These are phyloP conservation scores for Coemansia sp. DNA, from an alignment of 192 early-diverging fungal genomes.

Conservation along the genomic window DNA sequence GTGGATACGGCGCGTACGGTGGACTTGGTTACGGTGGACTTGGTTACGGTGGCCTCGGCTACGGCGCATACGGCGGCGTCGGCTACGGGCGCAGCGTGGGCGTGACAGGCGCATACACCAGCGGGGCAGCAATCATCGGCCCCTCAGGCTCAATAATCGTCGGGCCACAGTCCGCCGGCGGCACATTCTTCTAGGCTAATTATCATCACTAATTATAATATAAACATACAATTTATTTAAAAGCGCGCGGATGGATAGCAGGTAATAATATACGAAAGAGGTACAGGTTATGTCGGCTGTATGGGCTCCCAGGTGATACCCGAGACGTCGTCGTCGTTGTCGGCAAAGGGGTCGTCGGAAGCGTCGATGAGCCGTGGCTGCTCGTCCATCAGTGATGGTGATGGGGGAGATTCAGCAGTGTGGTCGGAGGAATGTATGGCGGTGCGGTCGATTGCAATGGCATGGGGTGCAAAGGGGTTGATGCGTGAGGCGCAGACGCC, in stretches of 20 bases:
- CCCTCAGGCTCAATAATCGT: conserved; percentile 50
- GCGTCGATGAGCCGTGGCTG: conserved; percentile 5
- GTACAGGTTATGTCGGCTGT: conserved; percentile 11
- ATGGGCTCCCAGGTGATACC: conserved; percentile 47
- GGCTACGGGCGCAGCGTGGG: conserved; percentile 25
- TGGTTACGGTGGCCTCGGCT: conserved; percentile 13
- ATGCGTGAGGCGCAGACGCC: neutral
- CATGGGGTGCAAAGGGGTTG: conserved; percentile 33
- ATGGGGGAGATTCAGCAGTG: neutral
- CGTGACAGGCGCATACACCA: conserved; percentile 36
- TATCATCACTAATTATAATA: neutral
- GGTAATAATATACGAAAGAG: too few species aligned
- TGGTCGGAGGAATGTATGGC: neutral
- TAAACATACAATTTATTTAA: too few species aligned
- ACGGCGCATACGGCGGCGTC: conserved; percentile 9
- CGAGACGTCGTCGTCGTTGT: conserved; percentile 13
- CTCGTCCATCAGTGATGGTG: conserved; percentile 1
- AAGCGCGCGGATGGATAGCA: too few species aligned
- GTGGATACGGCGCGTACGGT: neutral
- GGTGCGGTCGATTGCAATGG: conserved; percentile 12
- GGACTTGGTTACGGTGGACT: conserved; percentile 25
- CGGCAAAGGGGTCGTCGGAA: conserved; percentile 39
- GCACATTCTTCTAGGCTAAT: conserved; percentile 35
- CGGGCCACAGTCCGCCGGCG: conserved; percentile 53
- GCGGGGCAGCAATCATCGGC: conserved; percentile 44